A percentile compares a stretch with the other conserved stretches of the same genome.
Evolutionary conservation across 2,329 filamentous ascomycete species (phyloP).

Genomic region (Didymellaceae sp.): DNA sequence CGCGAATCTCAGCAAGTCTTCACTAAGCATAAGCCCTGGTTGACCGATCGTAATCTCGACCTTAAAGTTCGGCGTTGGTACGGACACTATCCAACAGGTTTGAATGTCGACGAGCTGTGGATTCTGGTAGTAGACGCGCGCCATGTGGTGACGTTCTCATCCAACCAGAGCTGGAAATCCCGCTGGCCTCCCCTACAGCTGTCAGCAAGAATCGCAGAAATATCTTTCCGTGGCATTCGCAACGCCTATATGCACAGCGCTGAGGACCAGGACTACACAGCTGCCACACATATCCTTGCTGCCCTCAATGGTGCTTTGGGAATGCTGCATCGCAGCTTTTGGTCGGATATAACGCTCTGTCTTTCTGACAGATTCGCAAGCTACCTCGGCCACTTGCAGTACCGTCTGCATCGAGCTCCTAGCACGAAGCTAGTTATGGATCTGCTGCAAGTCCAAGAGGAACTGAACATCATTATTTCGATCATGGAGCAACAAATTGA

Average conservation of each 20-base stretch:
- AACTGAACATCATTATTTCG: conserved; percentile 54
- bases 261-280: conserved; percentile 47
- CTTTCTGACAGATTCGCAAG: conserved; percentile 53
- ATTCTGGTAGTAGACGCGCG: conserved; percentile 50
- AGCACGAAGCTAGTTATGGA: conserved; percentile 55
- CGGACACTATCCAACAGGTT: conserved; percentile 49
- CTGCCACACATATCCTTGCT: conserved; percentile 47
- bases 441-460: conserved; percentile 53
- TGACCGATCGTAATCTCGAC: conserved; percentile 50
- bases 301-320: conserved; percentile 51
- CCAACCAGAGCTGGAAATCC: conserved; percentile 54
- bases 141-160: conserved; percentile 53
- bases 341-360: conserved; percentile 51
- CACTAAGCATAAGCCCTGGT: conserved; percentile 52
- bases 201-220: conserved; percentile 48
- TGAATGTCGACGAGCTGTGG: conserved; percentile 55
- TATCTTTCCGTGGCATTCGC: conserved; percentile 51
- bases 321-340: conserved; percentile 53
- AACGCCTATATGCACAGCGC: conserved; percentile 46
- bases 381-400: conserved; percentile 52
- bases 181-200: conserved; percentile 53
- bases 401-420: conserved; percentile 50
- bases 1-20: conserved; percentile 52
- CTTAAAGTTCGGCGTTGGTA: conserved; percentile 53
- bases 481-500: conserved; percentile 53